A percentile compares a stretch with the other conserved stretches of the same genome.
Conservation (phyloP, 148 eudicot genomes). For the Chenopodium quinoa region DNA sequence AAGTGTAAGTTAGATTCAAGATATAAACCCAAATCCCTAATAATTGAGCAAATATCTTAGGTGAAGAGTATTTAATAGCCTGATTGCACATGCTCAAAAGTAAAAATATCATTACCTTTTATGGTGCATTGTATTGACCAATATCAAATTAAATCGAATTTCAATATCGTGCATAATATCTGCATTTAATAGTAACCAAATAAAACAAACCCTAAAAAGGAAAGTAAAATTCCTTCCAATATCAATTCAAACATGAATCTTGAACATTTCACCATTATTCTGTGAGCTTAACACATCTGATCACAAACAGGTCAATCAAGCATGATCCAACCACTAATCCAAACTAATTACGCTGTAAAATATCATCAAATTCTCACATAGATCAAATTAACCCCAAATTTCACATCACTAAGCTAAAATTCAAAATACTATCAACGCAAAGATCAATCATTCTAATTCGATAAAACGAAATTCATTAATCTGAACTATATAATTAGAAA, state of each 20-base stretch:
- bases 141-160: neutral
- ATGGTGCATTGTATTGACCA: neutral
- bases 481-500: neutral
- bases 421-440: neutral
- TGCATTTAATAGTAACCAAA: neutral
- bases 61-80: neutral
- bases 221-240: neutral
- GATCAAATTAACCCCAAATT: neutral
- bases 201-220: neutral
- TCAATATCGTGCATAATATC: neutral
- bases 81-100: neutral
- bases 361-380: neutral
- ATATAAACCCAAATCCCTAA: neutral
- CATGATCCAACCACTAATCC: conserved; percentile 13
- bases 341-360: neutral
- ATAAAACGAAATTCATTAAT: neutral
- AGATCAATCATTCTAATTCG: neutral
- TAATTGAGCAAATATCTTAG: neutral
- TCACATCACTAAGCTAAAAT: neutral
- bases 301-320: conserved; percentile 2
- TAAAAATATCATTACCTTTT: neutral
- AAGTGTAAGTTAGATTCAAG: neutral
- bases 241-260: neutral
- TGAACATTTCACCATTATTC: neutral
- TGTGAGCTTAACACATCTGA: neutral